Base-by-base conservation (phyloP, 306 rosid species). In the Rosa rugosa region DNA sequence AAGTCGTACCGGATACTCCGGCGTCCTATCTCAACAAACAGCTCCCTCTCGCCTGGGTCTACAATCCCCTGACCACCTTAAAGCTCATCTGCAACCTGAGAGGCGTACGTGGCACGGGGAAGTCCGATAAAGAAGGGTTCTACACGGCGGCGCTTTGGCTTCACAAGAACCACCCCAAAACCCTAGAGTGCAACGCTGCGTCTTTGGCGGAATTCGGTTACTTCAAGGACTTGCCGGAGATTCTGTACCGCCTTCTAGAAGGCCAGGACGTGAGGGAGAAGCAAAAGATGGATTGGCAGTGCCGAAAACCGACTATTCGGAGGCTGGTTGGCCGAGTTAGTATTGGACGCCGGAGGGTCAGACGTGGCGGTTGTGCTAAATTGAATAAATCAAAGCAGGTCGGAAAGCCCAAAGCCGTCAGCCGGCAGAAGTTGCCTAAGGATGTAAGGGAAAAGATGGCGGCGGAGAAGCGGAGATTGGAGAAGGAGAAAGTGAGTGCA, bases 171-270 rank as follows among this genome's bases (percentile, higher is more conserved):
- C 94, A 90, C 72, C 94, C 90, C 22, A 90, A 81, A 31, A 84
- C 94, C 23, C 86, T 90, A 4, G 82, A 80, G 0, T 72, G 71
- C 79, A 90, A 90, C 31, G 27, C 84, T 22, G 76, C 86, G 25
- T 84, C 87, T 22, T 73, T 90, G 5, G 89, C 91, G 4, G 83
- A 79, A 4, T 90, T 90, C 23, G 94, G 94, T 0, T 88, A 84
- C 83, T 84, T 90, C 76, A 90, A 90, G 75, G 94, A 90, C 68
- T 74, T 90, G 27, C 90, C 86, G 5, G 90, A 90, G 72, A 83
- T 90, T 44, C 89, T 90, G 10, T 86, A 80, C 69, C 79, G 90
- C 14, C 78, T 88, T 41, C 83, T 88, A 1, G 84, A 86, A 49
- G 90, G 91, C 5, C 38, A 83, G 18, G 80, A 79, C 0, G 80